Base-by-base conservation (phyloP, 2,329 filamentous ascomycete genomes). In the Pestalotiopsis sp. region DNA sequence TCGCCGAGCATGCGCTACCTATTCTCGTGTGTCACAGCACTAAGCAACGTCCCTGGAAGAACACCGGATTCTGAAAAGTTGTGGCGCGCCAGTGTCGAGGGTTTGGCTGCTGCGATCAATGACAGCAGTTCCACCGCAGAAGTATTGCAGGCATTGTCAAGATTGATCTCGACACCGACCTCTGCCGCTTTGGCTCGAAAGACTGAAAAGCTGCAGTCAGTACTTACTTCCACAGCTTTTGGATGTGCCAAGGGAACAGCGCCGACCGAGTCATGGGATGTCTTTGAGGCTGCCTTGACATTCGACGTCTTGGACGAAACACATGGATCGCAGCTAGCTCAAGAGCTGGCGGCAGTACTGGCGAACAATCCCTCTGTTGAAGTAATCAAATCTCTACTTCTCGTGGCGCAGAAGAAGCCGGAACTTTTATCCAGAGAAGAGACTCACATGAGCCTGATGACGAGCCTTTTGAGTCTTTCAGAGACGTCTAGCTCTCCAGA, bases 1-100 rank as follows among this genome's bases (percentile, higher is more conserved):
- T 94, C 93, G 0, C 88, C 92, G 0, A 95, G 93, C 1, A 88
- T 89, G 0, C 79, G 86, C 2, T 86, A 91, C 64, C 78, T 97
- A 0, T 82, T 94, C 7, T 87, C 90, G 0, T 88, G 90, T 12
- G 81, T 97, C 0, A 86, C 90, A 62, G 78, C 86, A 0, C 81
- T 90, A 55, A 85, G 86, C 1, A 76, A 81, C 38, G 81, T 83
- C 17, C 78, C 79, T 52, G 81, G 73, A 66, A 82, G 78, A 67
- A 76, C 76, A 0, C 72, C 74, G 0, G 74, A 77, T 0, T 86
- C 85, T 65, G 75, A 78, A 11, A 70, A 72, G 1, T 77, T 85
- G 1, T 89, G 87, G 86, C 78, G 76, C 27, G 72, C 77, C 0
- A 84, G 87, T 74, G 75, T 84, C 0, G 75, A 80, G 4, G 77